Conservation (phyloP, 176 grass and related monocot genomes). For the Pontederia crassipes region DNA sequence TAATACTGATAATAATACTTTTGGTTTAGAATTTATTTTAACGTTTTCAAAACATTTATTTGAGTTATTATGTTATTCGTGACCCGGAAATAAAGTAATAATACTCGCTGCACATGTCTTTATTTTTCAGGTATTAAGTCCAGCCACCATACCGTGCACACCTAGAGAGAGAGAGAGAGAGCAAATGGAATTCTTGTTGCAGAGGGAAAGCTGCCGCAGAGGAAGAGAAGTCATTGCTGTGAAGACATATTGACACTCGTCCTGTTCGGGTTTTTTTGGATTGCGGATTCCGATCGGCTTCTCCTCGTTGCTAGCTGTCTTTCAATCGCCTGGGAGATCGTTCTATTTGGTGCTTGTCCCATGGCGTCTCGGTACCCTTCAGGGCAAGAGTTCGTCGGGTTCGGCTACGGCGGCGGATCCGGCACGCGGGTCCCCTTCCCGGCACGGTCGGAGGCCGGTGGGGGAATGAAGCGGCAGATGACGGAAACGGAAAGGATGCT, state of each 20-base stretch:
- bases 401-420: conserved; percentile 31
- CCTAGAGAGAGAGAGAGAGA: background rate
- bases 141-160: too few species aligned
- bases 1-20: too few species aligned
- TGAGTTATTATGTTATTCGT: too few species aligned
- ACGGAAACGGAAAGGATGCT: conserved; percentile 54
- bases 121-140: too few species aligned
- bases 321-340: background rate
- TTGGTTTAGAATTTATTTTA: too few species aligned
- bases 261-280: background rate
- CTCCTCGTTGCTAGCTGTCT: background rate
- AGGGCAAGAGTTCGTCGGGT: conserved; percentile 32
- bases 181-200: background rate
- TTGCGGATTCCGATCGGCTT: background rate
- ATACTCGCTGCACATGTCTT: too few species aligned
- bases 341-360: background rate
- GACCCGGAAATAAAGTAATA: too few species aligned
- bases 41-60: too few species aligned
- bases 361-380: conserved; percentile 65
- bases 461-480: conserved; percentile 51
- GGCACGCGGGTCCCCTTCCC: conserved; percentile 32
- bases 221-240: background rate
- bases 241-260: background rate
- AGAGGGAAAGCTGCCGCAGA: background rate
- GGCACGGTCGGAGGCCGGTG: conserved; percentile 22